These are phyloP conservation scores for Ustilago hordei DNA, from an alignment of 1,284 basidiomycete genomes.

Conservation along the genomic window DNA sequence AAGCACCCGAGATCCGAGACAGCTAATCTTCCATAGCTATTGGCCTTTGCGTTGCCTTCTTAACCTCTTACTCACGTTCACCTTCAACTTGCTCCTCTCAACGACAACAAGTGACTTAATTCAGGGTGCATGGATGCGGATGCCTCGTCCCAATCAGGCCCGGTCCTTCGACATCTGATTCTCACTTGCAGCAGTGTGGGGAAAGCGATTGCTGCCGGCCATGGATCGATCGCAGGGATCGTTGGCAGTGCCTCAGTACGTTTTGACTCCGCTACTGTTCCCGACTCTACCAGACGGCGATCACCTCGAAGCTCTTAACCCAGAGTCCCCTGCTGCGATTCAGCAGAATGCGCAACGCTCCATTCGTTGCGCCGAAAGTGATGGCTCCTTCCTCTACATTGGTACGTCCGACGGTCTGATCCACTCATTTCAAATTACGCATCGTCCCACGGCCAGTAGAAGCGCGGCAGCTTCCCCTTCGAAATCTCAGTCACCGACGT, in stretches of 20 bases:
- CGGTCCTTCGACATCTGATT: neutral
- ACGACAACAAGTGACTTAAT: neutral
- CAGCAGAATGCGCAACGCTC: slow-evolving; percentile 39
- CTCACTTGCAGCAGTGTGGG: neutral
- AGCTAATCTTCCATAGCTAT: neutral
- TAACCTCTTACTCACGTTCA: neutral
- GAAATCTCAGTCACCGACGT: neutral
- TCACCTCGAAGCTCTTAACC: slow-evolving; percentile 10
- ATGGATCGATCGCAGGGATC: slow-evolving; percentile 18
- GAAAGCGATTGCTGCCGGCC: slow-evolving; percentile 5
- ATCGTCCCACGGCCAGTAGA: neutral
- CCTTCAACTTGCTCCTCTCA: neutral
- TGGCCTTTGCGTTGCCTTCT: slow-evolving; percentile 15
- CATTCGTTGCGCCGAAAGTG: slow-evolving; percentile 46
- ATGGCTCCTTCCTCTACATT: slow-evolving; percentile 52
- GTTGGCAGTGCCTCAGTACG: slow-evolving; percentile 39
- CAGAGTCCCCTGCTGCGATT: slow-evolving; percentile 50
- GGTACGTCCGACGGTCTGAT: slow-evolving; percentile 57
- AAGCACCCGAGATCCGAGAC: slow-evolving; percentile 28
- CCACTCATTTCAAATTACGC: slow-evolving; percentile 43
- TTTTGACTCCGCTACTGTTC: slow-evolving; percentile 50
- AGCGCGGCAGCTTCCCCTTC: neutral
- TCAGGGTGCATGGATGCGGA: neutral
- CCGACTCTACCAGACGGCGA: slow-evolving; percentile 45
- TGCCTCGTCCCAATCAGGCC: neutral